These are phyloP conservation scores for Trichaptum fuscoviolaceum DNA, from an alignment of 768 basidiomycete species.

Conservation along the genomic window DNA sequence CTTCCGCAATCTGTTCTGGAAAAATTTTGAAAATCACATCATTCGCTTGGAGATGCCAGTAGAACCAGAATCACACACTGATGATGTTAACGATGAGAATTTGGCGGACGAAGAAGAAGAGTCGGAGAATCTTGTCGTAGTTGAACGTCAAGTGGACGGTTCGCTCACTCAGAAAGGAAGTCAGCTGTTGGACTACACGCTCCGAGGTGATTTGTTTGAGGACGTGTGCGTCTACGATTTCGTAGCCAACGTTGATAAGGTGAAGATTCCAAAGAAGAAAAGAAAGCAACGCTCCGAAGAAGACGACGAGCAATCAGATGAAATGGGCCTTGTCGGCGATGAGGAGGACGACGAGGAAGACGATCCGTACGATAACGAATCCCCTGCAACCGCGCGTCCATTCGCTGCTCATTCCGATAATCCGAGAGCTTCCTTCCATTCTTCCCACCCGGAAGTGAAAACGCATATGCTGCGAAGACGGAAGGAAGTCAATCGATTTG, in stretches of 20 bases:
- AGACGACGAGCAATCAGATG: neutral
- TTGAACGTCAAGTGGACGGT: slow-evolving; percentile 8
- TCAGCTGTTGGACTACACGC: slow-evolving; percentile 25
- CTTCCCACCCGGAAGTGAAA: slow-evolving; percentile 18
- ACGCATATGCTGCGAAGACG: slow-evolving; percentile 18
- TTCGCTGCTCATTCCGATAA: neutral
- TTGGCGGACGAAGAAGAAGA: too few species aligned
- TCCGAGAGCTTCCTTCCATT: slow-evolving; percentile 5
- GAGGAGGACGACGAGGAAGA: slow-evolving; percentile 11
- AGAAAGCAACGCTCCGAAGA: neutral
- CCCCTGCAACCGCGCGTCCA: too few species aligned
- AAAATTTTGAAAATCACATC: slow-evolving; percentile 23
- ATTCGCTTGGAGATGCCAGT: too few species aligned
- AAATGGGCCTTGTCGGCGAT: neutral
- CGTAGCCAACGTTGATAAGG: slow-evolving; percentile 19
- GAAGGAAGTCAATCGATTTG: slow-evolving; percentile 2
- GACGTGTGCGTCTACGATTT: slow-evolving; percentile 27
- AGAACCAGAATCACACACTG: slow-evolving; percentile 6
- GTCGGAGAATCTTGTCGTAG: too few species aligned
- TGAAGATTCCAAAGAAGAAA: slow-evolving; percentile 10
- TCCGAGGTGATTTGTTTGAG: slow-evolving; percentile 13
- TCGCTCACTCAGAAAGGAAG: slow-evolving; percentile 11
- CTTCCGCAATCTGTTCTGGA: slow-evolving; percentile 33
- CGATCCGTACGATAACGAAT: too few species aligned
- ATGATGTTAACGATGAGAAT: neutral